Base-by-base conservation (phyloP, 345 rosid genomes). In the Cochlearia excelsa region DNA sequence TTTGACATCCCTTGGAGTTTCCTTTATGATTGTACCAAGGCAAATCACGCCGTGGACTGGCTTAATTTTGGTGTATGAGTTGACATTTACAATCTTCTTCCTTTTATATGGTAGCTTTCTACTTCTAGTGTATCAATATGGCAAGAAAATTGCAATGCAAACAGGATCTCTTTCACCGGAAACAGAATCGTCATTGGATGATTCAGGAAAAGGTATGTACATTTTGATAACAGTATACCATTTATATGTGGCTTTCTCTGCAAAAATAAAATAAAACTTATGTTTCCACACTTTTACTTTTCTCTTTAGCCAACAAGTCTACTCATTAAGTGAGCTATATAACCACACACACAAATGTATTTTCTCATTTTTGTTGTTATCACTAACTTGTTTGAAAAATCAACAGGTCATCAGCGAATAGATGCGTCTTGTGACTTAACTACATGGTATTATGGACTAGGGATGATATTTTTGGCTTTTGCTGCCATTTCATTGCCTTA, bases 31-130 rank as follows among this genome's bases (percentile, higher is more conserved):
- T 62, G 90, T 86, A 68, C 96, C 95, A 46, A 87, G 75, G 34
- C 96, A 88, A 80, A 88, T 84, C 76, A 81, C 50, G 79, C 96
- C 95, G 7, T 92, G 95, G 96, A 88, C 90, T 44, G 98, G 95
- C 52, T 63, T 92, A 80, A 67, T 86, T 37, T 72, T 92, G 77
- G 61, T 86, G 75, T 92, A 81, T 41, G 98, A 92, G 73, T 88
- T 92, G 98, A 88, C 89, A 0, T 81, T 88, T 56, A 69, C 93
- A 1, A 67, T 78, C 72, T 91, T 88, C 80, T 73, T 68, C 66
- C 65, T 86, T 11, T 70, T 81, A 50, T 88, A 78, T 30, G 90
- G 95, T 64, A 74, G 81, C 56, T 92, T 76, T 61, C 84, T 88
- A 55, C 84, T 70, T 71, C 65, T 86, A 57, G 73, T 76, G 55